A percentile compares a stretch with the other conserved stretches of the same genome.
These are phyloP conservation scores for Linnemannia schmuckeri DNA, from an alignment of 192 early-diverging fungal genomes.

Conservation along the genomic window DNA sequence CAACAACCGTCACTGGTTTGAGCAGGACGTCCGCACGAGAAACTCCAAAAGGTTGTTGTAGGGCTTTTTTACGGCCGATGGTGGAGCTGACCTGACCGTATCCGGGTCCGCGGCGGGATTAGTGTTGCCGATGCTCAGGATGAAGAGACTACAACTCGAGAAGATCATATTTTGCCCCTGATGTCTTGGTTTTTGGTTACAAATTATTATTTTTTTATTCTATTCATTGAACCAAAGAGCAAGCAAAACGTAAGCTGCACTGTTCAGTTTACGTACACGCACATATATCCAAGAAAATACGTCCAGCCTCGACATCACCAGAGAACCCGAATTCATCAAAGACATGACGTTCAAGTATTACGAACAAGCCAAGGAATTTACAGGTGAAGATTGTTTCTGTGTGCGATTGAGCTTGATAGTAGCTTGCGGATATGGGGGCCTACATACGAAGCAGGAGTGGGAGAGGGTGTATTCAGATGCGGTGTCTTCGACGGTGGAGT, in stretches of 20 bases:
- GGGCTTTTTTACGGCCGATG: conserved; percentile 13
- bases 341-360: conserved; percentile 68
- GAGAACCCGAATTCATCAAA: conserved; percentile 76
- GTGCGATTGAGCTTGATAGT: conserved; percentile 62
- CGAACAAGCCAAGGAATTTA: conserved; percentile 58
- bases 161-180: no score
- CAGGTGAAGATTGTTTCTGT: conserved; percentile 64
- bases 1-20: conserved; percentile 16
- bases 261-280: conserved; percentile 73
- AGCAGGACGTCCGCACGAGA: conserved; percentile 55
- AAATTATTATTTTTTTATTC: no score
- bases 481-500: conserved; percentile 67
- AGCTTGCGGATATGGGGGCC: conserved; percentile 74
- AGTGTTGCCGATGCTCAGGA: conserved; percentile 62
- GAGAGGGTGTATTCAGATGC: conserved; percentile 21
- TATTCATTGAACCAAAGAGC: no score
- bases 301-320: conserved; percentile 71
- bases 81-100: no score
- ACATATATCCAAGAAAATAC: conserved; percentile 65
- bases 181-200: no score
- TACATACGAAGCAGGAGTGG: conserved; percentile 68
- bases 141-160: conserved; percentile 23
- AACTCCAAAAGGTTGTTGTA: conserved; percentile 49
- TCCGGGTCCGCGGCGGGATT: neutral
- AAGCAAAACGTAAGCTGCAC: conserved; percentile 50